A percentile compares a stretch with the other conserved stretches of the same genome.
Evolutionary conservation across 1,284 basidiomycete genomes (phyloP).

Genomic region (Ustanciosporium gigantosporum): DNA sequence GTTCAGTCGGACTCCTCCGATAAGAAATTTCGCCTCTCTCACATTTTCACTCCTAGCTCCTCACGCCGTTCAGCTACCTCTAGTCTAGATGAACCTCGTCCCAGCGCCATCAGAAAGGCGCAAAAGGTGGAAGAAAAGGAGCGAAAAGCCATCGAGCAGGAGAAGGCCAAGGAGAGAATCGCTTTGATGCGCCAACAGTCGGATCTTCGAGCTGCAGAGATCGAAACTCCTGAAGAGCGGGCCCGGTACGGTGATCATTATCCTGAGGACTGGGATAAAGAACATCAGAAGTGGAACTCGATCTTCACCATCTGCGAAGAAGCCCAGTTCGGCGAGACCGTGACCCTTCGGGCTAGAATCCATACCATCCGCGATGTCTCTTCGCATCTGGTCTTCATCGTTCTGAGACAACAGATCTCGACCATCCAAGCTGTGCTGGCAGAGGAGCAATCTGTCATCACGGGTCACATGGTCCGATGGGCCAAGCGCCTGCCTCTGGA

Average conservation of each 20-base stretch:
- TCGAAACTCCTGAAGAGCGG: slow-evolving; percentile 49
- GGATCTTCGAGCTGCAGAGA: slow-evolving; percentile 35
- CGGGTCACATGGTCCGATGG: slow-evolving; percentile 55
- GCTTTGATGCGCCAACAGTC: slow-evolving; percentile 32
- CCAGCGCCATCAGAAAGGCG: slow-evolving; percentile 31
- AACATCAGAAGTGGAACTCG: slow-evolving; percentile 22
- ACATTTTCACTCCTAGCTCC: slow-evolving; percentile 28
- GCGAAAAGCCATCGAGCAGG: slow-evolving; percentile 33
- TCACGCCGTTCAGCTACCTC: slow-evolving; percentile 9
- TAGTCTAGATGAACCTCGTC: slow-evolving; percentile 33
- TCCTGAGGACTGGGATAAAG: slow-evolving; percentile 23
- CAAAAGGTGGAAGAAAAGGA: slow-evolving; percentile 39
- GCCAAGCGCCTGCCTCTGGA: slow-evolving; percentile 49
- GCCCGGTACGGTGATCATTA: slow-evolving; percentile 43
- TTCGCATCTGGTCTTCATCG: slow-evolving; percentile 51
- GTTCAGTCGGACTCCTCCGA: slow-evolving; percentile 8
- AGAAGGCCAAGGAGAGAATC: slow-evolving; percentile 18
- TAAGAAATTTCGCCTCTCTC: slow-evolving; percentile 38
- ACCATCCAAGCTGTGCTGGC: slow-evolving; percentile 54
- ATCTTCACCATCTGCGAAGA: slow-evolving; percentile 28
- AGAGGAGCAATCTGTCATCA: slow-evolving; percentile 33
- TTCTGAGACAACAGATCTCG: slow-evolving; percentile 49
- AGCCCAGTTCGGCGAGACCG: slow-evolving; percentile 22
- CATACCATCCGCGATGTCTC: slow-evolving; percentile 53
- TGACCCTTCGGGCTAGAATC: slow-evolving; percentile 46